Evolutionary conservation across 2,329 filamentous ascomycete species (phyloP), one percentile per base, ranked within the genome.

Genomic region (Ceratocystis colombiana): DNA sequence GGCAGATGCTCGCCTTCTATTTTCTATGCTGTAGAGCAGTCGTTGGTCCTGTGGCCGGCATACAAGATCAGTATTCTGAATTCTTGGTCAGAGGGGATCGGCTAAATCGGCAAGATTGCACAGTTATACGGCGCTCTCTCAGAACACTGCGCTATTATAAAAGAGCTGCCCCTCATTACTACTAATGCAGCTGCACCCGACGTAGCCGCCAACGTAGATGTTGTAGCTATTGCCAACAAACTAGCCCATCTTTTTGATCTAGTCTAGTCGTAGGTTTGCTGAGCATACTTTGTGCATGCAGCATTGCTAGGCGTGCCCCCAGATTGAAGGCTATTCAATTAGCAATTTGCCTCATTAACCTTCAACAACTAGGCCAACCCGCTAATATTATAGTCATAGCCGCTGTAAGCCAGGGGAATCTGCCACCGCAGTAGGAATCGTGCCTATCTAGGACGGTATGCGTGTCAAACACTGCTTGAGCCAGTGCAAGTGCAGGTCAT

Each of bases 331-430:
- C 84, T 69, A 80, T 81, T 57, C 81, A 84, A 69, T 85, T 86
- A 7, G 84, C 82, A 68, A 86, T 82, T 48, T 53, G 48, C n/a
- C n/a, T 25, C 3, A 20, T 53, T 20, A 15, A 53, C 4, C 44
- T 46, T 15, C 44, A 17, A 4, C 12, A 15, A 8, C 44, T 46
- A 20, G 44, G 30, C 25, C 33, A 25, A 73, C 75, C 41, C 73
- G 80, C 78, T 80, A 72, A 86, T 86, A 74, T 86, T 94, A 79
- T 92, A 91, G 72, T 86, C 81, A 74, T 89, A 94, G 28, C 89
- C 89, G 37, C 79, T 80, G 72, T 92, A 90, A 70, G 87, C 86
- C 1, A 82, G 78, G 66, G 85, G 89, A 68, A 93, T 88, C 77
- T 94, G 89, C 88, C 88, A 90, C 79, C 78, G 71, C 89, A 92